Evolutionary conservation across 2,329 filamentous ascomycete genomes (phyloP).

Genomic region (Teratosphaeria pseudoeucalypti): DNA sequence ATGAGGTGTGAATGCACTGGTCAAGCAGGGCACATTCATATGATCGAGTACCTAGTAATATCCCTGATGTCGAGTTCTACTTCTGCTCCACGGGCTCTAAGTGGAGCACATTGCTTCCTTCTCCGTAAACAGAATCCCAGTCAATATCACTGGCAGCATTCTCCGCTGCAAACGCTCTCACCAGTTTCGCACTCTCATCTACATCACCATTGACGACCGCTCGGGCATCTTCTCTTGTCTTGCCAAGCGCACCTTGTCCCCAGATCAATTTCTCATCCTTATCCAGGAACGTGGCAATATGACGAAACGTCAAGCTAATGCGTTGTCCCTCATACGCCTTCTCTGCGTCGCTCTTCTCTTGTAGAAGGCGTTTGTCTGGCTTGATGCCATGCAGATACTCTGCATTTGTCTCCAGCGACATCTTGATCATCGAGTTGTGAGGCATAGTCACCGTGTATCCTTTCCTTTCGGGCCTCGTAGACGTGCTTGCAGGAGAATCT

Average conservation of each 20-base stretch:
- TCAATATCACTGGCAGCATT: conserved; percentile 62
- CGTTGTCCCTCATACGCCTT: conserved; percentile 63
- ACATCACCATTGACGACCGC: conserved; percentile 60
- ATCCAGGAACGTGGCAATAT: conserved; percentile 76
- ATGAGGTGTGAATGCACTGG: no score
- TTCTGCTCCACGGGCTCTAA: conserved; percentile 15
- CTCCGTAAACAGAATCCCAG: conserved; percentile 67
- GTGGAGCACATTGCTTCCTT: conserved; percentile 75
- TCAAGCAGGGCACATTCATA: no score
- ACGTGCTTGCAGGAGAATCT: not conserved
- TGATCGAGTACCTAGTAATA: no score
- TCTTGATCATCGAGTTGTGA: conserved; percentile 78
- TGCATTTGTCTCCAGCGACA: conserved; percentile 72
- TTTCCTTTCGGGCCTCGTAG: conserved; percentile 33
- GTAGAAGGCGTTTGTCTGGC: conserved; percentile 63
- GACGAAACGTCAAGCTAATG: conserved; percentile 84
- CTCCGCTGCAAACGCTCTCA: conserved; percentile 73
- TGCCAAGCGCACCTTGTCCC: conserved; percentile 78
- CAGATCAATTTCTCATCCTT: conserved; percentile 59
- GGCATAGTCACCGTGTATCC: conserved; percentile 60
- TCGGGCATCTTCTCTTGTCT: conserved; percentile 50
- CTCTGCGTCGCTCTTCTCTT: conserved; percentile 61
- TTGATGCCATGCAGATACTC: conserved; percentile 89
- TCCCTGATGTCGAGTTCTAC: not conserved
- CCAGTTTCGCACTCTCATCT: conserved; percentile 54